Percentiles rank a stretch among this genome's conserved stretches.
These are phyloP conservation scores for Tricholoma terreum DNA, from an alignment of 768 basidiomycete species.

Conservation along the genomic window DNA sequence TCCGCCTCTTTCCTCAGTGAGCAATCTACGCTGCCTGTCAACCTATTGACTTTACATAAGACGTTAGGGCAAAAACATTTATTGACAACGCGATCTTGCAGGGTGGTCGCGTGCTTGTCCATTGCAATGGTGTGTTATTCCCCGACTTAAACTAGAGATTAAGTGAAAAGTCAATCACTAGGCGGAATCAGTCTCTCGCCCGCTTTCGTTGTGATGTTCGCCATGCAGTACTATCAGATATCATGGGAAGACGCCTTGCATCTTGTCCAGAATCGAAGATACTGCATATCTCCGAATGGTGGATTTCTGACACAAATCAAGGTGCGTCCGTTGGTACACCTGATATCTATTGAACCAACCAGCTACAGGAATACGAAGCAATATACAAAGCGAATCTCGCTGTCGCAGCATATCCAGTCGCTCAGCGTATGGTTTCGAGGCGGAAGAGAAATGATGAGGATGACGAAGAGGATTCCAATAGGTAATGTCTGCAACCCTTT, in stretches of 20 bases:
- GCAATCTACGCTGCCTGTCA: slow-evolving; percentile 19
- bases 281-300: slow-evolving; percentile 90
- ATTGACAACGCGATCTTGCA: slow-evolving; percentile 62
- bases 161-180: slow-evolving; percentile 23
- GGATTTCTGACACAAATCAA: slow-evolving; percentile 93
- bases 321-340: slow-evolving; percentile 35
- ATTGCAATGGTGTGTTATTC: slow-evolving; percentile 71
- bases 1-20: slow-evolving; percentile 83
- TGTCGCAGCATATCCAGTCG: slow-evolving; percentile 54
- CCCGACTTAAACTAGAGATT: neutral
- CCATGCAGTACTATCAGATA: slow-evolving; percentile 79
- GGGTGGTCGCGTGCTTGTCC: slow-evolving; percentile 79
- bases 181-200: slow-evolving; percentile 88
- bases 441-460: slow-evolving; percentile 78
- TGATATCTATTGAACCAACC: neutral
- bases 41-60: neutral
- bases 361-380: slow-evolving; percentile 81
- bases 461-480: slow-evolving; percentile 49
- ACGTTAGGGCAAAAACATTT: slow-evolving; percentile 65
- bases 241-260: slow-evolving; percentile 89
- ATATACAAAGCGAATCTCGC: slow-evolving; percentile 82
- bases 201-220: slow-evolving; percentile 90
- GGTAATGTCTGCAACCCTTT: slow-evolving; percentile 18
- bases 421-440: slow-evolving; percentile 43
- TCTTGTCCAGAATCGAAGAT: slow-evolving; percentile 84